A percentile compares a stretch with the other conserved stretches of the same genome.
These are phyloP conservation scores for Trifolium repens DNA, from an alignment of 306 rosid species.

Conservation along the genomic window DNA sequence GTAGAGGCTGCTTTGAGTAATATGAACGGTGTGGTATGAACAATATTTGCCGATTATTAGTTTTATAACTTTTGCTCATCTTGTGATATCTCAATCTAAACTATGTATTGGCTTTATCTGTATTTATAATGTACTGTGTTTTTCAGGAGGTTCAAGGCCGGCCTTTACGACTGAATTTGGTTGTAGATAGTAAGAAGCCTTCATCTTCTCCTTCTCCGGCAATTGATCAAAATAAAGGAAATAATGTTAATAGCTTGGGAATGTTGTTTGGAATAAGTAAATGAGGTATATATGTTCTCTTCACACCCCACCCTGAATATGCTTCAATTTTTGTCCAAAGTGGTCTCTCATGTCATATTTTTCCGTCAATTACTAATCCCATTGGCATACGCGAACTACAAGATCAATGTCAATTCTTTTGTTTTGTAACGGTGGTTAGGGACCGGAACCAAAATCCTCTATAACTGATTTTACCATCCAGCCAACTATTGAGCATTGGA, in stretches of 20 bases:
- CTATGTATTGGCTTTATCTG: conserved; percentile 19
- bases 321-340: not conserved
- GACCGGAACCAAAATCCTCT: not conserved
- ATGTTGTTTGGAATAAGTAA: conserved; percentile 50
- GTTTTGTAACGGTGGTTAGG: not conserved
- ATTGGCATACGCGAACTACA: not conserved
- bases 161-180: conserved; percentile 64
- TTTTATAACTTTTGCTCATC: conserved; percentile 6
- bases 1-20: conserved; percentile 60
- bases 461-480: not conserved
- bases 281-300: conserved; percentile 38
- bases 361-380: not conserved
- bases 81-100: conserved; percentile 14
- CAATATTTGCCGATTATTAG: conserved; percentile 11
- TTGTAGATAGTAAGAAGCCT: conserved; percentile 46
- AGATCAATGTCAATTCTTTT: not conserved
- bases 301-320: too few relatives aligned
- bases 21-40: conserved; percentile 78
- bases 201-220: conserved; percentile 28
- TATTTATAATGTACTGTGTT: not conserved
- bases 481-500: not conserved
- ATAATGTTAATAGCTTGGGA: conserved; percentile 43
- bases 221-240: conserved; percentile 32
- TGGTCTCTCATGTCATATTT: not conserved
- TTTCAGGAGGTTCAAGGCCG: conserved; percentile 76